Conservation (phyloP, 371 early-diverging fungal species). For the Syncephalis fuscata region DNA sequence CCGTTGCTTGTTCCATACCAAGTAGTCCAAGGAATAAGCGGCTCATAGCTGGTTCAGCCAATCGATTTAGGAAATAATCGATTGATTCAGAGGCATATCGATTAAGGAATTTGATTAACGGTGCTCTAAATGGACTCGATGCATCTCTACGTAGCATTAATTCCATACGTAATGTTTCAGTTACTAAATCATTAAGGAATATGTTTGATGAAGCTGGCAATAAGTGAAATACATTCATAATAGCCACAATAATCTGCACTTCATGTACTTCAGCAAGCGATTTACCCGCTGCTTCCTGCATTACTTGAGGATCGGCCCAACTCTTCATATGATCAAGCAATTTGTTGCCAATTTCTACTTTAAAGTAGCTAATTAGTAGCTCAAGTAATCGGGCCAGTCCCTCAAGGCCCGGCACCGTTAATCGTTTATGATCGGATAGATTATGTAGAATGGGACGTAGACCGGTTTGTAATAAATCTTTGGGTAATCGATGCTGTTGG, state of each 20-base stretch:
- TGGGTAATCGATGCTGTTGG: slow-evolving; percentile 81
- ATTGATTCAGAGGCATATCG: slow-evolving; percentile 72
- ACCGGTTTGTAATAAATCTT: slow-evolving; percentile 92
- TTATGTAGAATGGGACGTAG: slow-evolving; percentile 89
- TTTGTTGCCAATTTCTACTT: slow-evolving; percentile 94
- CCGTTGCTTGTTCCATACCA: slow-evolving; percentile 34
- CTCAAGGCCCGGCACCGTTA: slow-evolving; percentile 84
- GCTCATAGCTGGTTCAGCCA: slow-evolving; percentile 30
- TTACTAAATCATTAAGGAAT: slow-evolving; percentile 80
- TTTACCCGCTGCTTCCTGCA: slow-evolving; percentile 64
- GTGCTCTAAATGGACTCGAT: slow-evolving; percentile 86
- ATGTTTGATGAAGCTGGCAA: slow-evolving; percentile 84
- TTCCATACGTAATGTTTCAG: slow-evolving; percentile 73
- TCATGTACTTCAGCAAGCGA: slow-evolving; percentile 78
- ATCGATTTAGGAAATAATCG: slow-evolving; percentile 64
- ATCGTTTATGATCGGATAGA: slow-evolving; percentile 79
- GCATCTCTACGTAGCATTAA: slow-evolving; percentile 50
- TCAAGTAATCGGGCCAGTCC: slow-evolving; percentile 87
- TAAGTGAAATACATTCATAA: slow-evolving; percentile 82
- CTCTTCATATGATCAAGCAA: slow-evolving; percentile 86
- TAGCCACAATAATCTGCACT: slow-evolving; percentile 84
- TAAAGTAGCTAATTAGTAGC: slow-evolving; percentile 91
- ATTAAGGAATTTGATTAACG: slow-evolving; percentile 79
- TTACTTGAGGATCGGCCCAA: slow-evolving; percentile 76
- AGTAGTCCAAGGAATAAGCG: slow-evolving; percentile 59